A percentile compares a stretch with the other conserved stretches of the same genome.
Conservation (phyloP, 352 stramenopile genomes). For the Bremia lactucae region DNA sequence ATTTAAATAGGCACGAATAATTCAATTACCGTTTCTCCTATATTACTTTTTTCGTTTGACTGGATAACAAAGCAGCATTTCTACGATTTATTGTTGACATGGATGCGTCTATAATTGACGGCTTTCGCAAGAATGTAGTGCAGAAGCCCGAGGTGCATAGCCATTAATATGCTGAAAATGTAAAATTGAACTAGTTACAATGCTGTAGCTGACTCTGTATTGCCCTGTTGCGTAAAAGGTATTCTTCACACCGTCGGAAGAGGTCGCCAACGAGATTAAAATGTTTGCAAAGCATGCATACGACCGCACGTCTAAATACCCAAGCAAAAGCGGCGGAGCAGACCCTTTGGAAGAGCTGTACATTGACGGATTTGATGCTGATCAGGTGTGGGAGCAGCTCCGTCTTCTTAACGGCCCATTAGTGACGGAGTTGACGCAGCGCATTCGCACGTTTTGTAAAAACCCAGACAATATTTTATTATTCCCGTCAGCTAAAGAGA, state of each 20-base stretch:
- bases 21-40: too few species aligned
- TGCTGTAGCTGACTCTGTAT: not conserved
- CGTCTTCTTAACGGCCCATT: conserved; percentile 68
- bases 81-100: conserved; percentile 21
- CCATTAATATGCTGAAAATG: not conserved
- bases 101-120: conserved; percentile 44
- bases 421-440: conserved; percentile 54
- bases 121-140: conserved; percentile 60
- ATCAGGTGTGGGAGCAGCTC: conserved; percentile 84
- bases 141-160: conserved; percentile 51
- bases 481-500: conserved; percentile 40
- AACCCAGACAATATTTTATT: conserved; percentile 41
- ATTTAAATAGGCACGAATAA: too few species aligned
- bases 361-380: conserved; percentile 70
- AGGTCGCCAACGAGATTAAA: conserved; percentile 53
- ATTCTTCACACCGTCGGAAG: conserved; percentile 69
- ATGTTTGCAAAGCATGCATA: conserved; percentile 74
- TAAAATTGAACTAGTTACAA: not conserved
- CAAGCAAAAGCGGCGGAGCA: conserved; percentile 26
- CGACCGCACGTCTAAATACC: conserved; percentile 56
- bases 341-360: conserved; percentile 67
- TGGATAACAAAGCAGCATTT: conserved; percentile 31
- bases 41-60: conserved; percentile 10
- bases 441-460: conserved; percentile 60
- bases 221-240: conserved; percentile 34